Percentiles rank a stretch among this genome's conserved stretches.
phyloP scores from a whole-genome alignment of 345 rosid genomes.

The Euclidium syriacum region DNA sequence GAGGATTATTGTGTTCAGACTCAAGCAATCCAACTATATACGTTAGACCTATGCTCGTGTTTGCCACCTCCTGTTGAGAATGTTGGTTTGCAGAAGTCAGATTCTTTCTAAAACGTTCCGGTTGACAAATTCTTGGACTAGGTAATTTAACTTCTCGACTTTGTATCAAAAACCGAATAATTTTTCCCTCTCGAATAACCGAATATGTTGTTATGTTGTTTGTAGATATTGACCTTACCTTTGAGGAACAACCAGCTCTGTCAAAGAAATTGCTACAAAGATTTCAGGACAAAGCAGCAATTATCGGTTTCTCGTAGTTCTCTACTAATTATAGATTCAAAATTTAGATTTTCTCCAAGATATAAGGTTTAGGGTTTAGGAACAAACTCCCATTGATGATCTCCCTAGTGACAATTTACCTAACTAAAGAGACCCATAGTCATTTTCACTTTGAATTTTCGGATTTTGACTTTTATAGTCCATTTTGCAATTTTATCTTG shows the following conservation, averaged over 20 bases:
- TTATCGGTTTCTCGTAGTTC: conserved; percentile 18
- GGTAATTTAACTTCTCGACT: conserved; percentile 36
- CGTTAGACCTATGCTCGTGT: conserved; percentile 74
- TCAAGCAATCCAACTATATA: conserved; percentile 88
- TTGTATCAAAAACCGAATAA: background rate
- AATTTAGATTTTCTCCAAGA: conserved; percentile 22
- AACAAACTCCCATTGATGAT: too few species aligned
- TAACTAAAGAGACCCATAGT: too few species aligned
- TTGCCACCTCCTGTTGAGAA: conserved; percentile 61
- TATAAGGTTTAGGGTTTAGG: too few species aligned
- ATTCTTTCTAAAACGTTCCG: conserved; percentile 50
- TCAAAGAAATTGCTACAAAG: conserved; percentile 59
- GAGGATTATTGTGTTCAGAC: conserved; percentile 93
- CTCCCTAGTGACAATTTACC: too few species aligned
- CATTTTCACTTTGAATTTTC: too few species aligned
- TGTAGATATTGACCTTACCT: conserved; percentile 68
- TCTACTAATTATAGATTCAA: conserved; percentile 3
- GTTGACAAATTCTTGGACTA: conserved; percentile 78
- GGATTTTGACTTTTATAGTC: too few species aligned
- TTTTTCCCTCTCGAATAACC: background rate
- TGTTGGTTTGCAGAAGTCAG: conserved; percentile 49
- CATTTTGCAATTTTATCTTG: too few species aligned
- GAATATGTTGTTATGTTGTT: background rate
- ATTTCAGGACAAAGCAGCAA: conserved; percentile 35
- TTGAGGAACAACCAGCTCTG: conserved; percentile 74